These are phyloP conservation scores for Berberis thunbergii DNA, from an alignment of 164 flowering plant genomes.

Conservation along the genomic window DNA sequence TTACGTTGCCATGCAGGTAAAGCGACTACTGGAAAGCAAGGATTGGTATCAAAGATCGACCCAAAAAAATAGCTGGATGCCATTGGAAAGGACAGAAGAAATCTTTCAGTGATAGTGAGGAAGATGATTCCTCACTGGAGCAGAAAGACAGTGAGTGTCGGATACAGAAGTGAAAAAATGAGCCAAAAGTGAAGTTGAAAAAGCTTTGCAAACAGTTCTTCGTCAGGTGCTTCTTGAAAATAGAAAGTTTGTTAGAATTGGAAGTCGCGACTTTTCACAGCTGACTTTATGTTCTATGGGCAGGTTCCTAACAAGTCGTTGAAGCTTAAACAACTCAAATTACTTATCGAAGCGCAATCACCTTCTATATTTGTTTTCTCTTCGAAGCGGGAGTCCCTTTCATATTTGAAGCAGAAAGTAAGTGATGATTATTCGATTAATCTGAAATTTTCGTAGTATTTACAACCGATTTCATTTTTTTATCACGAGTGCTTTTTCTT, in stretches of 20 bases:
- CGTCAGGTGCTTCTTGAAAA: constrained; percentile 37
- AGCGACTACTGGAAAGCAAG: constrained; percentile 91
- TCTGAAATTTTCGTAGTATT: background rate
- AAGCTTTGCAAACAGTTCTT: constrained; percentile 62
- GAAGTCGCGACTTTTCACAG: constrained; percentile 5
- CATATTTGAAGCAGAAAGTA: constrained; percentile 74
- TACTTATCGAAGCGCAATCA: constrained; percentile 55
- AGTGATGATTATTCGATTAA: background rate
- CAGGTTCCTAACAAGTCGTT: constrained; percentile 69
- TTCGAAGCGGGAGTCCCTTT: constrained; percentile 57
- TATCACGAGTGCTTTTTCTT: background rate
- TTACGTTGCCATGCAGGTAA: constrained; percentile 44
- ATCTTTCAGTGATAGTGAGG: constrained; percentile 60
- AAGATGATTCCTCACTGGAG: constrained; percentile 33
- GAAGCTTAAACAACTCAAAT: constrained; percentile 78
- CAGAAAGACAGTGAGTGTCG: constrained; percentile 22
- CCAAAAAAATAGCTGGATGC: constrained; percentile 76
- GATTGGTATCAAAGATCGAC: constrained; percentile 66
- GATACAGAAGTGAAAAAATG: constrained; percentile 16
- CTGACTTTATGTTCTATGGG: constrained; percentile 4
- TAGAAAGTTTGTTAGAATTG: constrained; percentile 2
- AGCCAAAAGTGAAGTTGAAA: constrained; percentile 56
- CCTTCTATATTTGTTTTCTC: constrained; percentile 53
- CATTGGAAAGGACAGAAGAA: constrained; percentile 76
- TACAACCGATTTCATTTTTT: background rate